These are phyloP conservation scores for Teunomyces cretensis DNA, from an alignment of 805 yeast species.

Conservation along the genomic window DNA sequence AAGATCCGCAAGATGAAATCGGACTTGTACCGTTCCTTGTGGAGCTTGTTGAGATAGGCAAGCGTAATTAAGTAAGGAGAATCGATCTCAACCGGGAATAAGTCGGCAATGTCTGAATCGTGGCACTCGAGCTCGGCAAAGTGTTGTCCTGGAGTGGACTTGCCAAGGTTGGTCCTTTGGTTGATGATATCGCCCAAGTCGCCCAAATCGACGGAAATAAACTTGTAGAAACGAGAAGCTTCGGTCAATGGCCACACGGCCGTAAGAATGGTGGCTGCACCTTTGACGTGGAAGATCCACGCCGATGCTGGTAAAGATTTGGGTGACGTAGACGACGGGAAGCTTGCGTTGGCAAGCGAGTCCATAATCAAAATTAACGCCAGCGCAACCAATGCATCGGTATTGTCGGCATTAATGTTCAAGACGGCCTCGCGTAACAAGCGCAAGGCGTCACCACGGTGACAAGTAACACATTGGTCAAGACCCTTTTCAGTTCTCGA, in stretches of 20 bases:
- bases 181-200: constrained; percentile 77
- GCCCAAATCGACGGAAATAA: constrained; percentile 77
- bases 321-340: constrained; percentile 46
- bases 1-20: constrained; percentile 86
- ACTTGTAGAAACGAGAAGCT: constrained; percentile 42
- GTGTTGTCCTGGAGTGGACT: constrained; percentile 12
- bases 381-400: constrained; percentile 91
- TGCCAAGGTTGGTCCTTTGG: constrained; percentile 19
- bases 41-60: constrained; percentile 81
- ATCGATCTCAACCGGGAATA: constrained; percentile 79
- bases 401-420: constrained; percentile 77
- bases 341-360: constrained; percentile 85
- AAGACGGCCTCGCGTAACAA: constrained; percentile 82
- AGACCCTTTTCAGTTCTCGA: constrained; percentile 73
- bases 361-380: constrained; percentile 90
- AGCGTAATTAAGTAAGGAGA: constrained; percentile 88
- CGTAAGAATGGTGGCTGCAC: constrained; percentile 92
- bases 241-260: constrained; percentile 89
- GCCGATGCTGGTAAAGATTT: constrained; percentile 86
- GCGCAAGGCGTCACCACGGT: constrained; percentile 82
- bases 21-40: constrained; percentile 76
- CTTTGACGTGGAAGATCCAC: constrained; percentile 96
- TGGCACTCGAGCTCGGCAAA: constrained; percentile 72
- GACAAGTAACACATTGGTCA: constrained; percentile 80
- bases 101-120: constrained; percentile 78